Evolutionary conservation across 2,329 filamentous ascomycete genomes (phyloP).

Genomic region (Fusarium sulawesiense): DNA sequence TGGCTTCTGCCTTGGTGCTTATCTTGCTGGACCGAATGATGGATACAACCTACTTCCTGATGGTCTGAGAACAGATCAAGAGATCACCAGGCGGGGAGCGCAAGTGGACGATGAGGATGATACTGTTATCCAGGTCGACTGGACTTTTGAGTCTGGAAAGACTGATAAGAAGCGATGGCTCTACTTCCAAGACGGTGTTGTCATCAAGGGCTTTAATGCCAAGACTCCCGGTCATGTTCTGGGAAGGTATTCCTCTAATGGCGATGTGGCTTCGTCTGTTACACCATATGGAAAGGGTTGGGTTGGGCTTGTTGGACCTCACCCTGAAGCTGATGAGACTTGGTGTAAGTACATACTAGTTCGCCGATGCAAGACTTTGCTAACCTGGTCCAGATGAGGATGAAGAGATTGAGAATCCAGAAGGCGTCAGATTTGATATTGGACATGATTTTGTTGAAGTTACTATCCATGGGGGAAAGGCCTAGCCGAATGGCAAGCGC

Average conservation of each 20-base stretch:
- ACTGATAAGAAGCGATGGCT: constrained; percentile 1
- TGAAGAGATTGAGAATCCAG: neutral
- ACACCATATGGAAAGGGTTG: constrained; percentile 14
- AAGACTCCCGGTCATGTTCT: neutral
- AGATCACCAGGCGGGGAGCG: neutral
- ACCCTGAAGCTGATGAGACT: constrained; percentile 5
- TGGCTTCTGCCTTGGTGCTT: constrained; percentile 6
- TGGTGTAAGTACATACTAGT: no score
- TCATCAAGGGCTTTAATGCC: neutral
- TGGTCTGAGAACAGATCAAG: neutral
- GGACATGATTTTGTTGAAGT: constrained; percentile 9
- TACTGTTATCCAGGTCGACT: neutral
- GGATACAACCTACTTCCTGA: constrained; percentile 1
- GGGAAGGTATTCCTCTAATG: neutral
- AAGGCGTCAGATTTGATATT: constrained; percentile 4
- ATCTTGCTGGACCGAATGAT: neutral
- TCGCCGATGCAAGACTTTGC: no score
- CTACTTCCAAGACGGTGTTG: constrained; percentile 19
- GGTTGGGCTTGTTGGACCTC: constrained; percentile 19
- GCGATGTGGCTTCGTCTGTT: constrained; percentile 5
- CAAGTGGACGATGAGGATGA: neutral
- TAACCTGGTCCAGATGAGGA: neutral
- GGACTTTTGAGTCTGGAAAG: neutral
- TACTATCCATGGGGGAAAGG: neutral
- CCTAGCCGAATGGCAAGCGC: neutral